Evolutionary conservation across 768 basidiomycete species (phyloP).

Genomic region (Mycena latifolia): DNA sequence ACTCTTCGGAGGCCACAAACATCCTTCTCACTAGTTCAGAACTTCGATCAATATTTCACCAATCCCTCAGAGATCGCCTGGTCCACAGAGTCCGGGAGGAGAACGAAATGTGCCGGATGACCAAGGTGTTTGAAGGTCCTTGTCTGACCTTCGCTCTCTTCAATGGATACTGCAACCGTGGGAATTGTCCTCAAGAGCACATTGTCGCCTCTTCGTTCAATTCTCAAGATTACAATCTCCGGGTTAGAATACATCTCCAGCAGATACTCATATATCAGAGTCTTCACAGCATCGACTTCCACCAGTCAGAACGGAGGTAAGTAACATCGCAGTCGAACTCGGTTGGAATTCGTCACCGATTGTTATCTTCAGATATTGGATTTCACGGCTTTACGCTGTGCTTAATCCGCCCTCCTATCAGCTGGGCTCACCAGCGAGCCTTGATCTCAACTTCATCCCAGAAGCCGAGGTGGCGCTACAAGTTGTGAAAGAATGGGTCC

Average conservation of each 20-base stretch:
- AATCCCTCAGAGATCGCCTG: slow-evolving; percentile 43
- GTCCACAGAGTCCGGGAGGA: slow-evolving; percentile 44
- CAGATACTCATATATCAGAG: slow-evolving; percentile 63
- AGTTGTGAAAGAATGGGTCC: slow-evolving; percentile 61
- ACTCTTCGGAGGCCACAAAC: neutral
- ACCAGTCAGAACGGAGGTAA: slow-evolving; percentile 40
- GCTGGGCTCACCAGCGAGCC: slow-evolving; percentile 56
- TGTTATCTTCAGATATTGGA: slow-evolving; percentile 53
- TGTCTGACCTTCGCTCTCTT: slow-evolving; percentile 15
- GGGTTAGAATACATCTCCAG: slow-evolving; percentile 59
- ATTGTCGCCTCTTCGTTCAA: neutral
- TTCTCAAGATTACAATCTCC: slow-evolving; percentile 8
- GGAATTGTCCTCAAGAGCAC: slow-evolving; percentile 26
- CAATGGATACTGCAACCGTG: slow-evolving; percentile 21
- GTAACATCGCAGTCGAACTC: neutral
- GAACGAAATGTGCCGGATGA: slow-evolving; percentile 45
- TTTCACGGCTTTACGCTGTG: slow-evolving; percentile 60
- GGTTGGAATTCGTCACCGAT: neutral
- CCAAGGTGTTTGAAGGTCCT: slow-evolving; percentile 43
- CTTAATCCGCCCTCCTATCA: slow-evolving; percentile 59
- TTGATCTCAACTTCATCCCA: slow-evolving; percentile 53
- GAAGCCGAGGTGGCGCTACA: slow-evolving; percentile 50
- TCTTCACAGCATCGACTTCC: slow-evolving; percentile 32
- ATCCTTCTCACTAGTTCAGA: slow-evolving; percentile 33
- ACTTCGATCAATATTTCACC: slow-evolving; percentile 41